phyloP scores from a whole-genome alignment of 1,139 yeast species.

The Protomyces inundatus region DNA sequence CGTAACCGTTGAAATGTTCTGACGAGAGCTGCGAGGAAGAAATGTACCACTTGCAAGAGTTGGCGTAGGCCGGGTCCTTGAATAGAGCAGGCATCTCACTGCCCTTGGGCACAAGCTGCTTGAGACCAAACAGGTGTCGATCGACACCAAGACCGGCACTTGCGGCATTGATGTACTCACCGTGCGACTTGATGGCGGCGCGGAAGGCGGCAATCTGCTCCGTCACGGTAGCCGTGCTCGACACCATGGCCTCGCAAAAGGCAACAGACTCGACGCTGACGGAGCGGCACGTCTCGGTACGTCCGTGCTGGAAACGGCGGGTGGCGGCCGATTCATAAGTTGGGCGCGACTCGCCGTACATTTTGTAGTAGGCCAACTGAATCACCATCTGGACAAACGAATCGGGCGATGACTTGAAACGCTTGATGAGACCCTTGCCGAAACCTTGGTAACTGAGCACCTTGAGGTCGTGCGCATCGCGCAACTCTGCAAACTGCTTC shows the following conservation, averaged over 20 bases:
- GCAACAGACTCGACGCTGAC: conserved; percentile 70
- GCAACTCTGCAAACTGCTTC: conserved; percentile 48
- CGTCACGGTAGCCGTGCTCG: conserved; percentile 49
- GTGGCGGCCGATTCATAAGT: conserved; percentile 97
- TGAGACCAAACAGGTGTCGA: conserved; percentile 87
- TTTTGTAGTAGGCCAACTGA: conserved; percentile 76
- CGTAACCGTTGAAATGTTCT: conserved; percentile 86
- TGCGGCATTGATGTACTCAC: conserved; percentile 67
- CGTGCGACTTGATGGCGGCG: conserved; percentile 70
- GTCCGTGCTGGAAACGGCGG: conserved; percentile 77
- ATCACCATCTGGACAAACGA: conserved; percentile 73
- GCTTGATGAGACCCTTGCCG: conserved; percentile 63
- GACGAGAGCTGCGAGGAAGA: conserved; percentile 89
- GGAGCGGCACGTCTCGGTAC: conserved; percentile 93
- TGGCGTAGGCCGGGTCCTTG: conserved; percentile 67
- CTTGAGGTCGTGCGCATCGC: conserved; percentile 43
- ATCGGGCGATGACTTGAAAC: conserved; percentile 72
- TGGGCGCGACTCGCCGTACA: conserved; percentile 76
- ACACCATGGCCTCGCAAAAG: conserved; percentile 73
- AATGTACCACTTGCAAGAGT: conserved; percentile 78
- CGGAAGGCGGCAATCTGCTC: conserved; percentile 67
- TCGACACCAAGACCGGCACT: conserved; percentile 87
- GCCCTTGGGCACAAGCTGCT: conserved; percentile 59
- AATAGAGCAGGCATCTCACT: conserved; percentile 66
- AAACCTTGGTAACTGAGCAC: conserved; percentile 44